A percentile compares a stretch with the other conserved stretches of the same genome.
Conservation (phyloP, 441 rosid genomes). For the Gossypium schwendimanii region DNA sequence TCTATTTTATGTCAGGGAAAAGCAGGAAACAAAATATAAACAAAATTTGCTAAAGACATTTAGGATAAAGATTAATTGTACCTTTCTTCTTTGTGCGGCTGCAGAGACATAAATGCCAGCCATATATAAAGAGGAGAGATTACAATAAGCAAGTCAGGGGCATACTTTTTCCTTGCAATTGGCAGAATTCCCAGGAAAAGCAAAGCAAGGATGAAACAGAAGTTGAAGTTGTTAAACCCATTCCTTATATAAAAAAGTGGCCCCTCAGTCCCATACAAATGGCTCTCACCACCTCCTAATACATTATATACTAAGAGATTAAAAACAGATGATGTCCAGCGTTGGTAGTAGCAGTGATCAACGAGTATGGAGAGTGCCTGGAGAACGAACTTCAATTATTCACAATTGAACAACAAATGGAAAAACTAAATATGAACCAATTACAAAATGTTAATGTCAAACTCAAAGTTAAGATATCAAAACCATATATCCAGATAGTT, state of each 20-base stretch:
- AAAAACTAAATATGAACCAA: not conserved
- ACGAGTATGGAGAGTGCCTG: slow-evolving; percentile 70
- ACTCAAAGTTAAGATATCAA: not conserved
- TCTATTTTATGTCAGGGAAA: not conserved
- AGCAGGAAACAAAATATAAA: not conserved
- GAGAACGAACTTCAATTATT: slow-evolving; percentile 19
- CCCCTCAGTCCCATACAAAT: slow-evolving; percentile 85
- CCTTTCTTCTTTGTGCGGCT: slow-evolving; percentile 98
- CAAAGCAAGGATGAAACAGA: slow-evolving; percentile 72
- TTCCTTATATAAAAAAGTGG: slow-evolving; percentile 63
- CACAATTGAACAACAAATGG: slow-evolving; percentile 2
- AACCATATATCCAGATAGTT: not conserved
- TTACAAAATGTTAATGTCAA: not conserved
- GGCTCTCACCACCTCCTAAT: slow-evolving; percentile 91
- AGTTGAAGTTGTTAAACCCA: slow-evolving; percentile 87
- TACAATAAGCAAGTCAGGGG: slow-evolving; percentile 61
- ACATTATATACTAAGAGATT: slow-evolving; percentile 83
- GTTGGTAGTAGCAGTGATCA: slow-evolving; percentile 58
- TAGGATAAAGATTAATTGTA: slow-evolving; percentile 18
- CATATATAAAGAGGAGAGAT: slow-evolving; percentile 81
- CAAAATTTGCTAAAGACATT: not conserved
- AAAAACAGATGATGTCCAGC: slow-evolving; percentile 80
- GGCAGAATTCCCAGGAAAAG: slow-evolving; percentile 58
- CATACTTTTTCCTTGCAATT: slow-evolving; percentile 61
- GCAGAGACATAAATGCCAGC: slow-evolving; percentile 87